These are phyloP conservation scores for Pichia eremophila DNA, from an alignment of 805 yeast genomes.

Conservation along the genomic window DNA sequence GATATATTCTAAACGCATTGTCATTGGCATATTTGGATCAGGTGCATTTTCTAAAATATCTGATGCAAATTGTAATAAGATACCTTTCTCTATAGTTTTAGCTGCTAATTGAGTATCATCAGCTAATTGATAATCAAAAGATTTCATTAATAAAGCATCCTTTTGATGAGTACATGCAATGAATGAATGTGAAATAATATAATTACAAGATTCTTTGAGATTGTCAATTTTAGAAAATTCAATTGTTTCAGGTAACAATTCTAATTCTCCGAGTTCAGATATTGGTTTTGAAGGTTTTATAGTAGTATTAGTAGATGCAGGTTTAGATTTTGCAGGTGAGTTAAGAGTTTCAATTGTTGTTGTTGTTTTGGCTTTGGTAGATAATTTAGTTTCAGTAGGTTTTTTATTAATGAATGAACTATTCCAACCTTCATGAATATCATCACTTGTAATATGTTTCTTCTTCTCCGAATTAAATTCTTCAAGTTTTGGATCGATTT, in stretches of 20 bases:
- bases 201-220: conserved; percentile 40
- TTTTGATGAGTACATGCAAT: conserved; percentile 79
- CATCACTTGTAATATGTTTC: conserved; percentile 77
- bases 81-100: conserved; percentile 70
- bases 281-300: conserved; percentile 25
- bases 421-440: conserved; percentile 86
- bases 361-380: not conserved
- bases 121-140: conserved; percentile 73
- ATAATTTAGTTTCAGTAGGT: not conserved
- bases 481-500: conserved; percentile 57
- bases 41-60: conserved; percentile 17
- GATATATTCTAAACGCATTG: conserved; percentile 9
- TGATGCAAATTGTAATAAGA: conserved; percentile 57
- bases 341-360: conserved; percentile 2
- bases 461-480: conserved; percentile 63
- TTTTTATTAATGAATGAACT: conserved; percentile 64
- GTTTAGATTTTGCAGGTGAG: conserved; percentile 12
- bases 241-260: conserved; percentile 53
- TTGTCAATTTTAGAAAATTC: conserved; percentile 51
- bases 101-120: conserved; percentile 46
- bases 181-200: conserved; percentile 47
- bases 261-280: conserved; percentile 37
- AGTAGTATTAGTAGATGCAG: conserved; percentile 8
- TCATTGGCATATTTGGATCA: conserved; percentile 10
- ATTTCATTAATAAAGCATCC: conserved; percentile 86